Base-by-base conservation (phyloP, 2,329 filamentous ascomycete species). In the Aspergillus carbonarius region DNA sequence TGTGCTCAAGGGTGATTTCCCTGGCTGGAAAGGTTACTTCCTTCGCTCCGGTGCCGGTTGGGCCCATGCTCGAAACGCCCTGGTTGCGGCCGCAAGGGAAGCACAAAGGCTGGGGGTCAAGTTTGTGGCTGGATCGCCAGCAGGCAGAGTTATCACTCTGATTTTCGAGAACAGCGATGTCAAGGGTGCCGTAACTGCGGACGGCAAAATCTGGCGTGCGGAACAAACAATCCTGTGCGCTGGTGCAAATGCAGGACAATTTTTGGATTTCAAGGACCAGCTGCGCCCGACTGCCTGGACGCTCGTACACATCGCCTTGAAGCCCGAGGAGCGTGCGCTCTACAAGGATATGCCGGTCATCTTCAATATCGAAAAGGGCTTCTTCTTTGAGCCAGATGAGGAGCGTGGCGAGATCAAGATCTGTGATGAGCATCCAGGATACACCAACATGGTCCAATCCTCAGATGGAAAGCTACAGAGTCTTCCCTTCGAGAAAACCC, bases 361-460 rank as follows among this genome's bases (percentile, higher is more conserved):
- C 3, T 81, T 80, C 59, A 75, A 81, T 46, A 75, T 77, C 12
- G 78, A 80, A 40, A 68, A 76, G 17, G 79, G 79, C 2, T 81
- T 81, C 69, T 81, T 81, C 69, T 81, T 81, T 63, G 79, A 81
- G 62, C 76, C 77, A 1, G 76, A 77, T 51, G 76, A 78, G 68
- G 72, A 66, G 51, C 47, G 70, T 9, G 74, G 76, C 3, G 54
- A 73, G 27, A 72, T 75, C 48, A 76, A 75, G 57, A 69, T 75
- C 46, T 74, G 72, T 46, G 82, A 85, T 59, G 82, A 85, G 62
- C 82, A 84, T 57, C 82, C 82, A 0, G 82, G 83, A 2, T 85
- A 83, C 63, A 79, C 78, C 40, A 83, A 84, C 54, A 77, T 75
- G 52, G 67, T 76, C 13, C 59, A 64, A 5, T 66, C 66, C 6